These are phyloP conservation scores for Fusarium sp. DNA, from an alignment of 2,329 filamentous ascomycete genomes.

Conservation along the genomic window DNA sequence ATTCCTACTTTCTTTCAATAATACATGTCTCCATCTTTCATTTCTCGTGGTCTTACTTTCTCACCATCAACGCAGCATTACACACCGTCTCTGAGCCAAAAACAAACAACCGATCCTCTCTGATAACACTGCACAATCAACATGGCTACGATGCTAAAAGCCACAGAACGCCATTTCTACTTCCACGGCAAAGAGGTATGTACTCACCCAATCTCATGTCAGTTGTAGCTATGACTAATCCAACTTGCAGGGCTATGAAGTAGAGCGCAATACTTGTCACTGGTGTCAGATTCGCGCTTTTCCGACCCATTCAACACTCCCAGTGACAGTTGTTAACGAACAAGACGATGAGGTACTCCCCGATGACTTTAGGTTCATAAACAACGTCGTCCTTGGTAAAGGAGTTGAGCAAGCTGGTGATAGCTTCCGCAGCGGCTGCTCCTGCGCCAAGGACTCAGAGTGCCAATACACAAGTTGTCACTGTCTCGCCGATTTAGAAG, in stretches of 20 bases:
- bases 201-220: background rate
- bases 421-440: slow-evolving; percentile 75
- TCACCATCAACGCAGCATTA: background rate
- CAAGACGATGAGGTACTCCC: slow-evolving; percentile 66
- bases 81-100: background rate
- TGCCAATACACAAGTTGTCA: slow-evolving; percentile 75
- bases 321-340: slow-evolving; percentile 72
- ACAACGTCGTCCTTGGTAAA: slow-evolving; percentile 65
- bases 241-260: slow-evolving; percentile 45
- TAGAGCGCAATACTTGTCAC: slow-evolving; percentile 61
- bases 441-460: slow-evolving; percentile 67
- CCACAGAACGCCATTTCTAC: slow-evolving; percentile 60
- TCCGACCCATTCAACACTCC: slow-evolving; percentile 56
- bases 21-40: background rate
- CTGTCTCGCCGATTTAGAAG: slow-evolving; percentile 72
- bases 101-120: background rate
- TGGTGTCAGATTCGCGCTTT: slow-evolving; percentile 70
- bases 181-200: slow-evolving; percentile 53
- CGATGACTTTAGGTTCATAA: slow-evolving; percentile 74
- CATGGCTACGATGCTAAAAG: slow-evolving; percentile 55
- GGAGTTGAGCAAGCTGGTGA: slow-evolving; percentile 68
- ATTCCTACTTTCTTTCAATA: background rate
- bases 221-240: background rate
- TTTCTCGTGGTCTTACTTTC: background rate
- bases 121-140: background rate